Base-by-base conservation (phyloP, 2,329 filamentous ascomycete genomes). In the Ampelomyces quisqualis region DNA sequence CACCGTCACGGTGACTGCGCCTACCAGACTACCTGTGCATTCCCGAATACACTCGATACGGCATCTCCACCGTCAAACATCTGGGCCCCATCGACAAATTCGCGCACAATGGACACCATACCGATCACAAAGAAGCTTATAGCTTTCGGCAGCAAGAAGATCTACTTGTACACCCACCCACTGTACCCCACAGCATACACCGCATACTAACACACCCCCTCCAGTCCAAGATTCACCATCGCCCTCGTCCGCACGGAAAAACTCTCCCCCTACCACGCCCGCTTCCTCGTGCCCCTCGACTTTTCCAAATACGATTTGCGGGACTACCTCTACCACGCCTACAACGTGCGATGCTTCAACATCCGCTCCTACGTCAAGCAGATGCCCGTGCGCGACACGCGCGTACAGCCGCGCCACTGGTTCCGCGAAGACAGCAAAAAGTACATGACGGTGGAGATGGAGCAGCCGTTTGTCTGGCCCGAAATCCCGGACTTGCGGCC, bases 231-330 rank as follows among this genome's bases (percentile, higher is more conserved):
- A 64, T 88, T 94, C 73, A 80, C 82, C 51, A 75, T 97, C 62
- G 84, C 85, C 46, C 80, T 97, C 60, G 75, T 95, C 58, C 85
- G 84, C 55, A 85, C 83, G 43, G 80, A 82, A 20, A 77, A 80
- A 54, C 79, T 87, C 38, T 84, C 88, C 6, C 82, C 90, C 14
- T 85, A 83, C 51, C 89, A 88, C 67, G 93, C 91, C 50, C 85
- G 84, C 59, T 98, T 98, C 80, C 78, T 85, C 61, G 91, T 96
- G 21, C 93, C 93, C 8, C 79, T 97, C 57, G 83, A 81, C 58
- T 90, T 96, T 77, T 95, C 89, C 77, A 98, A 98, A 74, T 85
- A 97, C 70, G 93, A 98, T 69, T 74, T 98, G 28, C 88, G 90
- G 69, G 90, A 96, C 74, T 98, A 97, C 75, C 84, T 98, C 48